Percentiles rank a stretch among this genome's conserved stretches.
phyloP scores from a whole-genome alignment of 495 filamentous ascomycete genomes.

The Bathelium albidoporum region DNA sequence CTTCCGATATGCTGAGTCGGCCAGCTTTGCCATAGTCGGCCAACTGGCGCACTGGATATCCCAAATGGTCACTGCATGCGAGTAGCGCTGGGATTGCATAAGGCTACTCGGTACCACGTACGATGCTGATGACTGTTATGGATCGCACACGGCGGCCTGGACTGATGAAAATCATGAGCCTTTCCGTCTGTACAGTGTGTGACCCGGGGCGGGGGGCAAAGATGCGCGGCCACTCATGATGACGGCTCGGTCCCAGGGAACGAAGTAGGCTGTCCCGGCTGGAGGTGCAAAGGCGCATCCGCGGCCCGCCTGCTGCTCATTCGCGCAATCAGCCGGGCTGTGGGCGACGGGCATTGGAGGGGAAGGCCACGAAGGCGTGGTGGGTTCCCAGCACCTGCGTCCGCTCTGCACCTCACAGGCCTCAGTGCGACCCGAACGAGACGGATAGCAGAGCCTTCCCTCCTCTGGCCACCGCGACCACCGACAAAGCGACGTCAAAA shows the following conservation, averaged over 20 bases:
- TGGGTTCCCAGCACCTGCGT: conserved; percentile 1
- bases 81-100: not conserved
- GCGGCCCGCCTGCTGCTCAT: conserved; percentile 4
- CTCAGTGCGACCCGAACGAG: conserved; percentile 1
- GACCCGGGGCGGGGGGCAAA: not conserved
- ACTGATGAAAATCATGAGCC: not conserved
- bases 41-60: not conserved
- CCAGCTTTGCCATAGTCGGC: not conserved
- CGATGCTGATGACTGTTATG: not conserved
- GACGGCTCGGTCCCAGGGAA: not conserved
- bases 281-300: not conserved
- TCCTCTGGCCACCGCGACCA: not conserved
- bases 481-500: conserved; percentile 1
- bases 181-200: not conserved
- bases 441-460: not conserved
- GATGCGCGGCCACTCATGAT: not conserved
- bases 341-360: not conserved
- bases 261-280: conserved; percentile 1
- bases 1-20: not conserved
- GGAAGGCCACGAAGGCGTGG: not conserved
- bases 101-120: not conserved
- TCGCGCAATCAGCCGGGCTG: not conserved
- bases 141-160: not conserved
- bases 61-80: not conserved
- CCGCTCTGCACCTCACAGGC: not conserved